Conservation (phyloP, 2,329 filamentous ascomycete genomes). For the Diplocarpon mali region DNA sequence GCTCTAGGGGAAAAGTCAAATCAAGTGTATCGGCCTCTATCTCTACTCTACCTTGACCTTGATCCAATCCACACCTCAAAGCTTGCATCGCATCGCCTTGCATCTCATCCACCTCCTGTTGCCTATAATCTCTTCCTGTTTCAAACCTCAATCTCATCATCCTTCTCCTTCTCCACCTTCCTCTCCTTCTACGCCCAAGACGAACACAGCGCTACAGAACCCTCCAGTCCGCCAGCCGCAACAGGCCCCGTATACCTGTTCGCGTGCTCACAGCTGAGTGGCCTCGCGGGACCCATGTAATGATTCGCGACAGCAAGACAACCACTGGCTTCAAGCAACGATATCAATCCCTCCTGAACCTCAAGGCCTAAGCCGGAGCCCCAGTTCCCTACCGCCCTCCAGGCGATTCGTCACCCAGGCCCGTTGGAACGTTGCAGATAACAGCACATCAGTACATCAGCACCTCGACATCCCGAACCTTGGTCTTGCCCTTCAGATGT, state of each 20-base stretch:
- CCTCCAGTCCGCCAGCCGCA: neutral
- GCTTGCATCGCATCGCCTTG: no score
- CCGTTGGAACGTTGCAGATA: neutral
- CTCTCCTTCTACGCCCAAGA: no score
- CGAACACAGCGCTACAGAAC: neutral
- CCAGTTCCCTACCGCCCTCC: no score
- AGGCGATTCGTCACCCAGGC: neutral
- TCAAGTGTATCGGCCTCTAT: no score
- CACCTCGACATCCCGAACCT: constrained; percentile 1
- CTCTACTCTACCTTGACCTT: no score
- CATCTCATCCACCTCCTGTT: no score
- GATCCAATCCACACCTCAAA: no score
- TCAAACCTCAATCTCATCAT: neutral
- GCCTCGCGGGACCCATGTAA: constrained; percentile 5
- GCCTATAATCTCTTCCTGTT: no score
- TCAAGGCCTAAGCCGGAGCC: no score
- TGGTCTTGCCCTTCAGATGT: constrained; percentile 15
- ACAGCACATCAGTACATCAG: neutral
- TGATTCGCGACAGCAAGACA: constrained; percentile 9
- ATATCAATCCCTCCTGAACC: neutral
- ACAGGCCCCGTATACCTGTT: neutral
- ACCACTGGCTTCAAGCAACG: constrained; percentile 18
- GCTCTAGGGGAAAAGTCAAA: no score
- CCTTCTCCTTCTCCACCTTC: neutral
- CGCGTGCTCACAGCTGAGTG: constrained; percentile 7